Percentiles rank a stretch among this genome's conserved stretches.
phyloP scores from a whole-genome alignment of 345 rosid species.

The Hibiscus tridactylites region DNA sequence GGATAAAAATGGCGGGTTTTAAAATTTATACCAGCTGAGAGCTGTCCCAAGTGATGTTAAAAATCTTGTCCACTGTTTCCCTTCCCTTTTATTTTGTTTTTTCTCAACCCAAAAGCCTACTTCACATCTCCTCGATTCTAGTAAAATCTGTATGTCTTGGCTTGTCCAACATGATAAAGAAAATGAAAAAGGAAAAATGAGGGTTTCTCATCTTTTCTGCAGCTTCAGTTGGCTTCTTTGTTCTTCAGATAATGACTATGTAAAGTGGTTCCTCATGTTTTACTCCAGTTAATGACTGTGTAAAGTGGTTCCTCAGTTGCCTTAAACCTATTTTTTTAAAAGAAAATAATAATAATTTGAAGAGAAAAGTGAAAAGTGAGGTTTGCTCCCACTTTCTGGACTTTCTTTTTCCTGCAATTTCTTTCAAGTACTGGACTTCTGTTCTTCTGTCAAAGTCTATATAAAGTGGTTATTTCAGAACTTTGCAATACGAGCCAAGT shows the following conservation, averaged over 20 bases:
- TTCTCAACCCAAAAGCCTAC: neutral
- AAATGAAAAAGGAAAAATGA: neutral
- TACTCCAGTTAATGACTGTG: neutral
- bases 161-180: neutral
- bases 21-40: neutral
- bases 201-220: neutral
- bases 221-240: conserved; percentile 5
- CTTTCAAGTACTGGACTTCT: conserved; percentile 2
- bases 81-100: neutral
- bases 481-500: neutral
- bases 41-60: neutral
- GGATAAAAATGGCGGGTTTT: neutral
- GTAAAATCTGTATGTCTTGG: neutral
- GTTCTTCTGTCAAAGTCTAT: conserved; percentile 1
- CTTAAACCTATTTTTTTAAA: no score
- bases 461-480: neutral
- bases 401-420: neutral
- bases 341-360: no score
- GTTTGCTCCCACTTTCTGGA: neutral
- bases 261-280: neutral
- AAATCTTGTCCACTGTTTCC: neutral
- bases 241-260: conserved; percentile 3
- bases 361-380: no score
- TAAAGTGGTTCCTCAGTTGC: neutral
- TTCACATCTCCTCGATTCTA: neutral